Evolutionary conservation across 495 filamentous ascomycete genomes (phyloP).

Genomic region (Cryomyces minteri): DNA sequence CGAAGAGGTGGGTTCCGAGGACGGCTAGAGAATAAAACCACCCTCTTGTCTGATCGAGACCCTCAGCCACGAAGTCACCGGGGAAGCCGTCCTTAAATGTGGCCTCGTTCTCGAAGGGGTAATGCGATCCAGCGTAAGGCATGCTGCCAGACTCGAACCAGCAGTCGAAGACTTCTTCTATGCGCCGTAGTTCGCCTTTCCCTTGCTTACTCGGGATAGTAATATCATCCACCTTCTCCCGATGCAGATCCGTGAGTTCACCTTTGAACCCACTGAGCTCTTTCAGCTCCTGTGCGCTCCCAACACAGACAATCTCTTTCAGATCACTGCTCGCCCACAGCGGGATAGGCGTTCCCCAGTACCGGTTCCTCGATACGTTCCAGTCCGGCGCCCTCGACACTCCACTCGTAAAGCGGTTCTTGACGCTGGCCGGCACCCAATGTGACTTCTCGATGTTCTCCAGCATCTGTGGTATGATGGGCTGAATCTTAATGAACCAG

Average conservation of each 20-base stretch:
- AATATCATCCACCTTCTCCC: conserved; percentile 89
- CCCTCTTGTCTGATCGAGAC: conserved; percentile 82
- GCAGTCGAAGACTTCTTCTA: conserved; percentile 92
- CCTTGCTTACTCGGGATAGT: conserved; percentile 88
- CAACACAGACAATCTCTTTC: conserved; percentile 73
- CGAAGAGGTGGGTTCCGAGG: conserved; percentile 85
- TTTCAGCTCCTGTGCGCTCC: conserved; percentile 74
- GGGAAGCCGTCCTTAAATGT: conserved; percentile 67
- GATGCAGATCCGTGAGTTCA: conserved; percentile 78
- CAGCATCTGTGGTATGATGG: conserved; percentile 79
- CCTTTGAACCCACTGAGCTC: conserved; percentile 69
- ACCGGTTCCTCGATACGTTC: conserved; percentile 91
- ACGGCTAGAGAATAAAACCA: conserved; percentile 96
- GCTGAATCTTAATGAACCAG: conserved; percentile 84
- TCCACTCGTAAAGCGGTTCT: conserved; percentile 81
- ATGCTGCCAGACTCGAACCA: conserved; percentile 94
- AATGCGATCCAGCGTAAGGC: conserved; percentile 88
- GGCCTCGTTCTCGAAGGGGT: conserved; percentile 70
- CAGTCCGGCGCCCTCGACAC: conserved; percentile 87
- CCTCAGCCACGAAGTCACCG: conserved; percentile 94
- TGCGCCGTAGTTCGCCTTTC: conserved; percentile 63
- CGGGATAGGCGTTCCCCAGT: conserved; percentile 93
- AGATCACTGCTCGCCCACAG: conserved; percentile 82
- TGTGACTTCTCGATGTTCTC: conserved; percentile 76
- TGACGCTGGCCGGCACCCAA: conserved; percentile 87